Evolutionary conservation across 1,139 yeast genomes (phyloP).

Genomic region (Nakaseomyces uthaithaninus): DNA sequence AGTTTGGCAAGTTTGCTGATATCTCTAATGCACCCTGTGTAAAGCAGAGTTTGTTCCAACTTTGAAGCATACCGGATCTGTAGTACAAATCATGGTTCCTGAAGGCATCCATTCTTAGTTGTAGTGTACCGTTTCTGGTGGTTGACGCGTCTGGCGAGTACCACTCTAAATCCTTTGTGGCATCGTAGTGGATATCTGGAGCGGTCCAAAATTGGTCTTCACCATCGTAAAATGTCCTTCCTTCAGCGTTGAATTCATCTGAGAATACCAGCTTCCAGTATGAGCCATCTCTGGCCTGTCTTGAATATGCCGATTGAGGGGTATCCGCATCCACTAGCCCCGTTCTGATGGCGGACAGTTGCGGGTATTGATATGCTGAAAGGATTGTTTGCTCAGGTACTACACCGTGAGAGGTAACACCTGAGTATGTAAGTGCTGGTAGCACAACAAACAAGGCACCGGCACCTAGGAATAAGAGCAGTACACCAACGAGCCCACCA

Average conservation of each 20-base stretch:
- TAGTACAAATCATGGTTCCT: constrained; percentile 62
- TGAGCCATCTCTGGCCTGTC: constrained; percentile 44
- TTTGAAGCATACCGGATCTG: constrained; percentile 75
- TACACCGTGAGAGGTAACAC: constrained; percentile 37
- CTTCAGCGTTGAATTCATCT: constrained; percentile 75
- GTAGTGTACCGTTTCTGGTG: constrained; percentile 58
- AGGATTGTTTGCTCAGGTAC: constrained; percentile 34
- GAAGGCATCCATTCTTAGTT: constrained; percentile 60
- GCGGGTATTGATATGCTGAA: constrained; percentile 51
- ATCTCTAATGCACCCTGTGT: constrained; percentile 67
- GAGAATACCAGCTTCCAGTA: constrained; percentile 65
- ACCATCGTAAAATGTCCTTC: constrained; percentile 71
- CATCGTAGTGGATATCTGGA: constrained; percentile 65
- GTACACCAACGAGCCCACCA: constrained; percentile 51
- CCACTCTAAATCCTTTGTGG: constrained; percentile 80
- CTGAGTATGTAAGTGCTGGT: constrained; percentile 70
- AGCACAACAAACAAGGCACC: constrained; percentile 54
- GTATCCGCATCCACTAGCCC: constrained; percentile 69
- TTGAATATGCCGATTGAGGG: constrained; percentile 45
- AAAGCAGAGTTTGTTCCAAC: constrained; percentile 75
- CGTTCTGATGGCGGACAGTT: constrained; percentile 53
- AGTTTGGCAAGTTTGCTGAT: constrained; percentile 62
- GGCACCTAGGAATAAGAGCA: constrained; percentile 51
- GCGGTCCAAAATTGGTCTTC: constrained; percentile 81
- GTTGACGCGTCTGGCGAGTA: constrained; percentile 73